Evolutionary conservation across 352 stramenopile genomes (phyloP).

Genomic region (Pythium guiyangense): DNA sequence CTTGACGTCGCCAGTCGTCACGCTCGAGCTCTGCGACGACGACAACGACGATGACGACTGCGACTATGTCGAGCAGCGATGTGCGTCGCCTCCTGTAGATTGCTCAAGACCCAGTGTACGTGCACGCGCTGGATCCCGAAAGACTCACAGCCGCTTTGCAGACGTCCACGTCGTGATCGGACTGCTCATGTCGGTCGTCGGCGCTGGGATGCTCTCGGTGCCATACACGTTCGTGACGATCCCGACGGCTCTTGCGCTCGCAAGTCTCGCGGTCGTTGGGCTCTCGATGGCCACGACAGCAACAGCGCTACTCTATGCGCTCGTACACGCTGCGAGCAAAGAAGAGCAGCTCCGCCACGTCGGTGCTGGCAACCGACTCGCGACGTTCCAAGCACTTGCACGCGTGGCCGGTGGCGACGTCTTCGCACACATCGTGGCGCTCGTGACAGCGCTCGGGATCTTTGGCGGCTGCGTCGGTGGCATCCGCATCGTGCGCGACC

Average conservation of each 20-base stretch:
- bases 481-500: slow-evolving; percentile 65
- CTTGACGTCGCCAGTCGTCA: background rate
- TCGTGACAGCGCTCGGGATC: slow-evolving; percentile 62
- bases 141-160: background rate
- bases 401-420: slow-evolving; percentile 39
- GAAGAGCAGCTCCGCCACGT: slow-evolving; percentile 34
- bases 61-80: background rate
- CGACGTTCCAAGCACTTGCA: slow-evolving; percentile 64
- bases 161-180: slow-evolving; percentile 57
- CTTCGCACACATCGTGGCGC: slow-evolving; percentile 56
- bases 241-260: slow-evolving; percentile 34
- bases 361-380: slow-evolving; percentile 42
- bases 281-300: slow-evolving; percentile 53
- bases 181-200: slow-evolving; percentile 75
- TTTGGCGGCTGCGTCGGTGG: slow-evolving; percentile 69
- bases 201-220: slow-evolving; percentile 63
- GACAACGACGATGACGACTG: background rate
- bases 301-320: slow-evolving; percentile 47
- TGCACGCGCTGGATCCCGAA: background rate
- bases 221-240: slow-evolving; percentile 68
- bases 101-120: background rate
- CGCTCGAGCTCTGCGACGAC: background rate
- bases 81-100: too few relatives aligned
- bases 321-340: slow-evolving; percentile 46
- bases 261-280: slow-evolving; percentile 40